Percentiles rank a stretch among this genome's conserved stretches.
Conservation (phyloP, 163 green algal species). For the Prototheca stagnorum region DNA sequence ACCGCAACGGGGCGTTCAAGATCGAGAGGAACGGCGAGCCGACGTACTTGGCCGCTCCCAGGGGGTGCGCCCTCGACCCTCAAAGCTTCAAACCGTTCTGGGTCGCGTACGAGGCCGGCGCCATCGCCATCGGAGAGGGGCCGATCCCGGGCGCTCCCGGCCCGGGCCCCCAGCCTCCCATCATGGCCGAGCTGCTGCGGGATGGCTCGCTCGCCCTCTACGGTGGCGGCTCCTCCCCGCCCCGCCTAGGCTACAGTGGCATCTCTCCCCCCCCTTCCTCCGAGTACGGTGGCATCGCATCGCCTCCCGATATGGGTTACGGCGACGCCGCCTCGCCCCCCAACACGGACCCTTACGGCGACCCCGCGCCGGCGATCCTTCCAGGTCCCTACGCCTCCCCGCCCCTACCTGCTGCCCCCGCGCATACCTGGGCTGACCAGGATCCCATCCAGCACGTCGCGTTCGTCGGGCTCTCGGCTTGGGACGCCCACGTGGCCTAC, state of each 20-base stretch:
- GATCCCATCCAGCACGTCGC: slow-evolving; percentile 14
- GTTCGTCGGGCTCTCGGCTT: slow-evolving; percentile 52
- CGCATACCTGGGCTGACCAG: slow-evolving; percentile 34
- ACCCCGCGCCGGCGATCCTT: too few species aligned
- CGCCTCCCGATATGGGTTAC: too few species aligned
- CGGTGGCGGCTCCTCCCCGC: too few species aligned
- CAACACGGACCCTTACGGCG: too few species aligned
- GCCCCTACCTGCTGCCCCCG: slow-evolving; percentile 3
- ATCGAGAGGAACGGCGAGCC: slow-evolving; percentile 41
- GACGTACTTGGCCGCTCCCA: slow-evolving; percentile 10
- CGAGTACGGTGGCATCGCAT: too few species aligned
- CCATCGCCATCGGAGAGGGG: slow-evolving; percentile 48
- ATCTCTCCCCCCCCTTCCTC: background rate
- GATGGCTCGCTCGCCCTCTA: too few species aligned
- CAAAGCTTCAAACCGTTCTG: slow-evolving; percentile 43
- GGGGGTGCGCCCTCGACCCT: slow-evolving; percentile 26
- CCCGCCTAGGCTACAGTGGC: too few species aligned
- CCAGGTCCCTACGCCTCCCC: too few species aligned
- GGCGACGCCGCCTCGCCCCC: too few species aligned
- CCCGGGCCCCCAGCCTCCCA: too few species aligned
- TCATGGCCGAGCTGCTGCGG: too few species aligned
- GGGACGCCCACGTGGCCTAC: slow-evolving; percentile 76
- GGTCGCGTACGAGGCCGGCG: slow-evolving; percentile 46
- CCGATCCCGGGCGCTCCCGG: slow-evolving; percentile 20
- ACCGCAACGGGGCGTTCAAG: slow-evolving; percentile 75